Conservation (phyloP, 192 early-diverging fungal species). For the Backusella tuberculispora region DNA sequence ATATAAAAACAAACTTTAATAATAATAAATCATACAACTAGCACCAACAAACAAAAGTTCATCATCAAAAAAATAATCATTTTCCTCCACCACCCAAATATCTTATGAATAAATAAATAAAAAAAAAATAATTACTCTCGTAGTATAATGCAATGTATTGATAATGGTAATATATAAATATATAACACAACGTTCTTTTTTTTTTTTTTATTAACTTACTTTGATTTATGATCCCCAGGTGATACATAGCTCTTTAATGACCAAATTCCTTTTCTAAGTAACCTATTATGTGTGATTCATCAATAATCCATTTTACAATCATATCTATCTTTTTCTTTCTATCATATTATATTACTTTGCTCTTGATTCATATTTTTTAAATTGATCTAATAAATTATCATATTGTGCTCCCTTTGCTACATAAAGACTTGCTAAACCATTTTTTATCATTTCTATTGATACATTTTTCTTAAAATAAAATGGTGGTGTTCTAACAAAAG, state of each 20-base stretch:
- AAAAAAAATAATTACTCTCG: too few relatives aligned
- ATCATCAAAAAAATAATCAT: background rate
- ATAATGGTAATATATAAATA: too few relatives aligned
- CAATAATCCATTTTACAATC: background rate
- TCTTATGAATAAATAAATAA: too few relatives aligned
- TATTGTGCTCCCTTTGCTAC: slow-evolving; percentile 61
- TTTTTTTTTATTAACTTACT: slow-evolving; percentile 17
- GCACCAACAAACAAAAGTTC: background rate
- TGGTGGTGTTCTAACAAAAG: slow-evolving; percentile 45
- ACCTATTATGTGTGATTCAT: slow-evolving; percentile 19
- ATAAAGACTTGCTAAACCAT: slow-evolving; percentile 63
- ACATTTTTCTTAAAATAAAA: slow-evolving; percentile 56
- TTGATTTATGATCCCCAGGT: slow-evolving; percentile 48
- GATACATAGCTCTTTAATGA: slow-evolving; percentile 48
- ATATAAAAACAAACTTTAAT: background rate
- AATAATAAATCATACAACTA: background rate
- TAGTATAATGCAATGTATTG: too few relatives aligned
- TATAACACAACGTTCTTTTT: background rate
- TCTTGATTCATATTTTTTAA: slow-evolving; percentile 49
- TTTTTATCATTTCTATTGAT: slow-evolving; percentile 61
- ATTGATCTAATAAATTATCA: slow-evolving; percentile 45
- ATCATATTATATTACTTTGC: slow-evolving; percentile 54
- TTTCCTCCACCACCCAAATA: slow-evolving; percentile 3
- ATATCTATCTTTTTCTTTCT: background rate
- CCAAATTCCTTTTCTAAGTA: slow-evolving; percentile 52